These are phyloP conservation scores for Ceratobasidium sp. DNA, from an alignment of 1,284 basidiomycete species.

Conservation along the genomic window DNA sequence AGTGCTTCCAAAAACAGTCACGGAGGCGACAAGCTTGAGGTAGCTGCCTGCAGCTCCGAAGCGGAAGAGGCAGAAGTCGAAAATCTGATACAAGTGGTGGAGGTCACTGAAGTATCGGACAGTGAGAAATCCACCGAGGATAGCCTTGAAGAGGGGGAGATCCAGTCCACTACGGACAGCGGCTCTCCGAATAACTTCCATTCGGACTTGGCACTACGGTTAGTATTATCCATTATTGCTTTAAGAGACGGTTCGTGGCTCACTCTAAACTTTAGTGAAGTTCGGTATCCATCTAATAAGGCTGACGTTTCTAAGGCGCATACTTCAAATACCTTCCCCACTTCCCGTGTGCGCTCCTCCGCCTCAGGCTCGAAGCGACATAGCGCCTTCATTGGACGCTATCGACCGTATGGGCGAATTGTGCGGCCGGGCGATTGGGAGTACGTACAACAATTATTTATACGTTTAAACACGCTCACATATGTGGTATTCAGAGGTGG, in stretches of 20 bases:
- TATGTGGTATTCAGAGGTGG: not conserved
- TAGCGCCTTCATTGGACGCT: not conserved
- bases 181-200: not conserved
- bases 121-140: not conserved
- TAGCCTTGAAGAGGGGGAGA: not conserved
- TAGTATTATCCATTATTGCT: not conserved
- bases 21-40: not conserved
- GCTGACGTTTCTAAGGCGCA: not conserved
- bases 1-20: not conserved
- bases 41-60: not conserved
- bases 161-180: not conserved
- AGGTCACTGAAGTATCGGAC: not conserved
- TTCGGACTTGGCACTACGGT: too few relatives aligned
- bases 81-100: not conserved
- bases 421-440: not conserved
- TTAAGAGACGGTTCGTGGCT: too few relatives aligned
- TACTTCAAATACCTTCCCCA: not conserved
- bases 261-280: too few relatives aligned
- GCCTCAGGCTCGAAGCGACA: not conserved
- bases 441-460: not conserved
- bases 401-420: not conserved
- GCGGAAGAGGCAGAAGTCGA: not conserved
- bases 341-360: not conserved
- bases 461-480: not conserved
- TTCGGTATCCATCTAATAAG: not conserved